Percentiles rank a stretch among this genome's conserved stretches.
phyloP scores from a whole-genome alignment of 2,329 filamentous ascomycete species.

The Elsinoe fawcettii region DNA sequence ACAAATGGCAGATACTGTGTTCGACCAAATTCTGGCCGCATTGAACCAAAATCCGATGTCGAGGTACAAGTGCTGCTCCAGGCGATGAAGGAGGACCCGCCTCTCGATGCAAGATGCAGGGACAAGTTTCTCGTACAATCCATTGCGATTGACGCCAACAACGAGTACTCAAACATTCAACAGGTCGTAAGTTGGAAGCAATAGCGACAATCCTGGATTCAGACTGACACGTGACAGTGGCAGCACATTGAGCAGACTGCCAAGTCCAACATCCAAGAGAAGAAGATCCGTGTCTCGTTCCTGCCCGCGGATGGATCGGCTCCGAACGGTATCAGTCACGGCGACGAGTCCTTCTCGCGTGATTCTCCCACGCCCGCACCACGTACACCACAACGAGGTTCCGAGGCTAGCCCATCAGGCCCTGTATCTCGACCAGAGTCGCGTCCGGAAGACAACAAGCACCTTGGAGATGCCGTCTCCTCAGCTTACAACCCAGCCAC shows the following conservation, averaged over 20 bases:
- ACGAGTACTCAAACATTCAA: conserved; percentile 64
- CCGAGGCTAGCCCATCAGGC: conserved; percentile 25
- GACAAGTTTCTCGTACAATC: conserved; percentile 98
- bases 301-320: conserved; percentile 52
- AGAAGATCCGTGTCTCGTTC: conserved; percentile 91
- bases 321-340: conserved; percentile 25
- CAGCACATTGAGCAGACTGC: conserved; percentile 62
- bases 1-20: conserved; percentile 73
- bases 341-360: conserved; percentile 40
- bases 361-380: conserved; percentile 46
- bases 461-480: conserved; percentile 35
- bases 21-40: conserved; percentile 90
- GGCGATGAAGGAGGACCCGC: conserved; percentile 93
- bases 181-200: conserved; percentile 58
- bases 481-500: conserved; percentile 34
- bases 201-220: too few species aligned
- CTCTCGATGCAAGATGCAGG: conserved; percentile 77
- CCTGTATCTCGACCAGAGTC: conserved; percentile 34
- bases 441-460: conserved; percentile 33
- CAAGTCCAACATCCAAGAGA: conserved; percentile 76
- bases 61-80: conserved; percentile 94
- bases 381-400: conserved; percentile 38
- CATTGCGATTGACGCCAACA: conserved; percentile 71
- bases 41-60: conserved; percentile 81
- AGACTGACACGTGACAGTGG: conserved; percentile 50